Conservation (phyloP, 768 basidiomycete species). For the Mycena alexandri region DNA sequence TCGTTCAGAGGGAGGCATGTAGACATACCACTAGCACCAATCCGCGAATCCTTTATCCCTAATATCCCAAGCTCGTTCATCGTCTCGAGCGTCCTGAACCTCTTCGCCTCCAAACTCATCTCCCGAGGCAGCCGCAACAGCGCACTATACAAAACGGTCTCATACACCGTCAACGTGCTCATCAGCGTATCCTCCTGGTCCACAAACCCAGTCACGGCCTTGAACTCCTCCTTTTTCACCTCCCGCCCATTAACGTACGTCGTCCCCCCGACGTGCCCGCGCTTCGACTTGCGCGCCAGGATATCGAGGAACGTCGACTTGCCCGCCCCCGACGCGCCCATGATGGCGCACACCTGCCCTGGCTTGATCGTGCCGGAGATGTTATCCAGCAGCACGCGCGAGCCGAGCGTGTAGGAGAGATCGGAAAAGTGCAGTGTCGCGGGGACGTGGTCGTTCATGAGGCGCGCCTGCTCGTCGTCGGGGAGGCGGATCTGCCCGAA, state of each 20-base stretch:
- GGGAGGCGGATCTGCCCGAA: constrained; percentile 83
- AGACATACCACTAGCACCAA: constrained; percentile 86
- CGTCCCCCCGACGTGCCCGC: constrained; percentile 79
- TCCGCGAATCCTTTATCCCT: constrained; percentile 88
- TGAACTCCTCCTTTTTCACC: constrained; percentile 81
- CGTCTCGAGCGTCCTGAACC: constrained; percentile 93
- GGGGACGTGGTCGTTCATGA: constrained; percentile 96
- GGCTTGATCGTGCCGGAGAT: constrained; percentile 89
- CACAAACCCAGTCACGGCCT: constrained; percentile 92
- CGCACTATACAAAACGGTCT: constrained; percentile 96
- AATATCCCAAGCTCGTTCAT: constrained; percentile 96
- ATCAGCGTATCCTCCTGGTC: constrained; percentile 99
- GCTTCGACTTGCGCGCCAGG: constrained; percentile 90
- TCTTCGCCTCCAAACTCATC: constrained; percentile 95
- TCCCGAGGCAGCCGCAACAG: constrained; percentile 90
- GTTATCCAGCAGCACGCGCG: constrained; percentile 78
- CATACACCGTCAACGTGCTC: constrained; percentile 97
- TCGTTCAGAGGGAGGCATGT: neutral
- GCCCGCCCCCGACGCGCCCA: constrained; percentile 97
- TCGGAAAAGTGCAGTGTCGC: constrained; percentile 92
- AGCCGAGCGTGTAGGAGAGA: constrained; percentile 81
- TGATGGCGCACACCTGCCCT: constrained; percentile 94
- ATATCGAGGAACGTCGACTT: constrained; percentile 98
- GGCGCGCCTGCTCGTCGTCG: constrained; percentile 82
- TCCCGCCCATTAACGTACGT: constrained; percentile 91